Evolutionary conservation across 2,329 filamentous ascomycete genomes (phyloP), one percentile per base, ranked within the genome.

Genomic region (Ophiostoma pallidulum): DNA sequence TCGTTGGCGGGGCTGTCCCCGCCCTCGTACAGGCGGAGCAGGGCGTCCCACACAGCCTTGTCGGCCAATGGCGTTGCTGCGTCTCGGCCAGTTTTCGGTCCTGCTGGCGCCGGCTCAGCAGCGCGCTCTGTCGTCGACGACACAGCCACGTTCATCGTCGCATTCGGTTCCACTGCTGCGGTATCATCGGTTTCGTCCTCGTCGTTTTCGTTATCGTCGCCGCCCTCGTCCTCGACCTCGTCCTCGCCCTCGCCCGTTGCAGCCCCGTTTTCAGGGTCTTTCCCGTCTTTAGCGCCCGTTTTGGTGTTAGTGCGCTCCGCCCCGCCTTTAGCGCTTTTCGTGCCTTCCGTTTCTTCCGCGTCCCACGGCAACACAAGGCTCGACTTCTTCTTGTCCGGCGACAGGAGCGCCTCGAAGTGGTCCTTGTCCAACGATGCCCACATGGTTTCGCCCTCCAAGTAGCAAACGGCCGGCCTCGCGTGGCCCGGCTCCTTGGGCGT

Each of bases 291-390:
- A 33, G 33, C n/a, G 26, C 35, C 26, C 36, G 43, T 28, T 40
- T 40, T 20, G 8, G 22, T 45, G 33, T 26, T 16, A n/a, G n/a
- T n/a, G n/a, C n/a, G n/a, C 33, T 22, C 20, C 20, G 13, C 16
- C 10, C 16, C 16, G 16, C 16, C 14, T 19, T 45, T 29, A 26
- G 24, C 32, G 37, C 20, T n/a, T n/a, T n/a, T n/a, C n/a, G n/a
- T n/a, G n/a, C 20, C 33, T 26, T 8, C 14, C n/a, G 24, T n/a
- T 32, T 42, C 41, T 20, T 49, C 29, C 28, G 10, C n/a, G 3
- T 45, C 47, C 47, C 47, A 49, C 18, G 47, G 47, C 24, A 49
- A 36, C n/a, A 3, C 14, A 18, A 49, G 41, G 14, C 41, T 26
- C 13, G 47, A 12, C n/a, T n/a, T n/a, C 28, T 43, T 18, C 41